Conservation (phyloP, 2,329 filamentous ascomycete species). For the Fusarium sp. region DNA sequence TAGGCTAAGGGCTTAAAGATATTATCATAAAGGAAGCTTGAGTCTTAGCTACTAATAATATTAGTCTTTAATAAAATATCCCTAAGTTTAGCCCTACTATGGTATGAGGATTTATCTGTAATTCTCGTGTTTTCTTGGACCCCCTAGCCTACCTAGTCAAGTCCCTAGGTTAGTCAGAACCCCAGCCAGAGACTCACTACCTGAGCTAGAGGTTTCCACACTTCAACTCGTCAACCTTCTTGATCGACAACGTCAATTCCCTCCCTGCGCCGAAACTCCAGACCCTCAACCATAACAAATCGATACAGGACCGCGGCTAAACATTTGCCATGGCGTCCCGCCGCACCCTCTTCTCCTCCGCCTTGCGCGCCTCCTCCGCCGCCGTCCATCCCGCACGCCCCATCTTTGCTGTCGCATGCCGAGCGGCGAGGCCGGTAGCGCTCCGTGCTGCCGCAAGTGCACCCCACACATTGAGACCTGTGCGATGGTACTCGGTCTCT, state of each 20-base stretch:
- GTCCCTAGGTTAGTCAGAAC: conserved; percentile 18
- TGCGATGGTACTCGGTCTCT: conserved; percentile 31
- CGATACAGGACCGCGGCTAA: not conserved
- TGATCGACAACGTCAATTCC: conserved; percentile 6
- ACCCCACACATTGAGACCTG: conserved; percentile 9
- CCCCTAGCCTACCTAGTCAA: not conserved
- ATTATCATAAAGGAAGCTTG: no score
- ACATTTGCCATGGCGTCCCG: conserved; percentile 38
- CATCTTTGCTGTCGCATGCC: conserved; percentile 22
- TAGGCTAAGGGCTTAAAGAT: no score
- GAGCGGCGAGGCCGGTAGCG: conserved; percentile 7
- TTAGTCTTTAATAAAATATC: not conserved
- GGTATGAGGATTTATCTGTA: no score
- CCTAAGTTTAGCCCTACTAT: not conserved
- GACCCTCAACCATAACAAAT: not conserved
- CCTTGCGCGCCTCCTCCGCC: conserved; percentile 35
- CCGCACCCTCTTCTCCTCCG: conserved; percentile 34
- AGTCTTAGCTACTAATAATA: no score
- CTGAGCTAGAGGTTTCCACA: not conserved
- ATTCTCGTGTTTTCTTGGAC: no score
- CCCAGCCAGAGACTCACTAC: not conserved
- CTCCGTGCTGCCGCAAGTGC: conserved; percentile 13
- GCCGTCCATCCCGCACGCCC: conserved; percentile 19
- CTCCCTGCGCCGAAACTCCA: not conserved
- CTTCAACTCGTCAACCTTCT: conserved; percentile 20